These are phyloP conservation scores for Metschnikowia amazonensis DNA, from an alignment of 805 yeast genomes.

Conservation along the genomic window DNA sequence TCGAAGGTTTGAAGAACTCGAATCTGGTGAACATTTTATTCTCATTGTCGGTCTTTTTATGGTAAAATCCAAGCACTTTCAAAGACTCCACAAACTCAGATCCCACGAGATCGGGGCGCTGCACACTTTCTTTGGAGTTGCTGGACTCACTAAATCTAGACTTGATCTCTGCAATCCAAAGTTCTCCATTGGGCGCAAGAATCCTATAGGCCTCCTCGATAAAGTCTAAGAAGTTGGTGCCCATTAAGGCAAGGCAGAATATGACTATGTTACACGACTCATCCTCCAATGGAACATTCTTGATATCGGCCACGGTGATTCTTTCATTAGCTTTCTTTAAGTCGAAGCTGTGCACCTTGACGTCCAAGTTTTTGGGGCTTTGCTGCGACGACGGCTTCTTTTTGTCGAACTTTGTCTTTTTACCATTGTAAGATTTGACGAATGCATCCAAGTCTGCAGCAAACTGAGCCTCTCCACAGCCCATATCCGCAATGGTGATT, in stretches of 20 bases:
- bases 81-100: conserved; percentile 78
- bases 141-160: conserved; percentile 72
- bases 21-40: conserved; percentile 94
- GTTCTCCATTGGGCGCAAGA: conserved; percentile 84
- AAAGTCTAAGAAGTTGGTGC: conserved; percentile 92
- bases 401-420: conserved; percentile 14
- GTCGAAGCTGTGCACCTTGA: conserved; percentile 85
- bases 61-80: conserved; percentile 79
- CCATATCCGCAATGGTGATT: conserved; percentile 94
- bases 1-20: conserved; percentile 86
- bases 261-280: conserved; percentile 82
- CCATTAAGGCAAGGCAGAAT: conserved; percentile 94
- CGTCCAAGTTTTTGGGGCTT: conserved; percentile 38
- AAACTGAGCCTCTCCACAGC: conserved; percentile 96
- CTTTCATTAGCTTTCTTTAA: conserved; percentile 82
- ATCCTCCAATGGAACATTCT: conserved; percentile 79
- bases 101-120: conserved; percentile 46
- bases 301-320: conserved; percentile 95
- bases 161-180: conserved; percentile 97
- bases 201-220: conserved; percentile 85
- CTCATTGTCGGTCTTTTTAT: conserved; percentile 76
- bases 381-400: conserved; percentile 31
- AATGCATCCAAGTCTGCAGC: conserved; percentile 60
- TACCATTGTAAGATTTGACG: conserved; percentile 30
- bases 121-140: conserved; percentile 20